phyloP scores from a whole-genome alignment of 495 filamentous ascomycete species.

The Astrothelium macrocarpum region DNA sequence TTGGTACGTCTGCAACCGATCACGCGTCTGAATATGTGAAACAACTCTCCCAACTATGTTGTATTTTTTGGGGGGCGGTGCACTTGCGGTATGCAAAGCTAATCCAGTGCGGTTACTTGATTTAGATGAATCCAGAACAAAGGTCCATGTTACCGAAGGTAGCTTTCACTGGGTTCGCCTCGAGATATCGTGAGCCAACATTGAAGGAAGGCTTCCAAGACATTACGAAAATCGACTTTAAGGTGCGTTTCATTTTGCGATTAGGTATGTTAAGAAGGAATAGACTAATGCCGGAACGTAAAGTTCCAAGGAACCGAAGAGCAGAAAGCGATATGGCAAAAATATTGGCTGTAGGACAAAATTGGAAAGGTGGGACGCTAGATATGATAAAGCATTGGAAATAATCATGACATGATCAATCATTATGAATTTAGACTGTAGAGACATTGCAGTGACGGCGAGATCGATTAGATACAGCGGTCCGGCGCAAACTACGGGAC shows the following conservation, averaged over 20 bases:
- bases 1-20: constrained; percentile 30
- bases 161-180: constrained; percentile 65
- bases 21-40: not conserved
- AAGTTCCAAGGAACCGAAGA: constrained; percentile 21
- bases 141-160: constrained; percentile 62
- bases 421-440: not conserved
- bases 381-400: not conserved
- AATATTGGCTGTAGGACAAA: constrained; percentile 20
- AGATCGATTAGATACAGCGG: not conserved
- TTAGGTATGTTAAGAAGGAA: not conserved
- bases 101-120: not conserved
- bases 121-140: constrained; percentile 71
- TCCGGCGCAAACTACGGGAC: not conserved
- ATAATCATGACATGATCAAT: not conserved
- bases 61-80: not conserved
- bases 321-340: constrained; percentile 17
- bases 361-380: not conserved
- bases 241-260: constrained; percentile 30
- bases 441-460: not conserved
- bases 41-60: not conserved
- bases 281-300: not conserved
- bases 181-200: constrained; percentile 62
- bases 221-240: constrained; percentile 59
- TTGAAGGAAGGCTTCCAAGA: constrained; percentile 75
- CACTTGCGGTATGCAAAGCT: constrained; percentile 5